phyloP scores from a whole-genome alignment of 257 asterid genomes.

The Coffea eugenioides region DNA sequence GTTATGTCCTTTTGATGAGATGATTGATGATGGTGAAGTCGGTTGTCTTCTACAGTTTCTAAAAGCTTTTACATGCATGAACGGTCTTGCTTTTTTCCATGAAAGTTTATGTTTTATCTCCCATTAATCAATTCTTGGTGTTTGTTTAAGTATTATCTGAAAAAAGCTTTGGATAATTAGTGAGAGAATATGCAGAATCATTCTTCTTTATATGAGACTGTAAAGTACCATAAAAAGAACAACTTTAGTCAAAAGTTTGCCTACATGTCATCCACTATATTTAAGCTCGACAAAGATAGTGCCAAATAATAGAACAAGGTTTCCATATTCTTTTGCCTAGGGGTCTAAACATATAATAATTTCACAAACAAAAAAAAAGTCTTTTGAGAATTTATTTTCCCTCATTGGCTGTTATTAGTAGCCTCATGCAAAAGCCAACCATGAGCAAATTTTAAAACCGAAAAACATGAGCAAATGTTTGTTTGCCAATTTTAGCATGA shows the following conservation, averaged over 20 bases:
- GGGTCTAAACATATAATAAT: too few relatives aligned
- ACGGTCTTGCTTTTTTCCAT: not conserved
- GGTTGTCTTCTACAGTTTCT: not conserved
- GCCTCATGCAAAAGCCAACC: not conserved
- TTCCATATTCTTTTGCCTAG: not conserved
- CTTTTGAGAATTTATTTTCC: not conserved
- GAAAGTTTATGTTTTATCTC: not conserved
- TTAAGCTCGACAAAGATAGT: not conserved
- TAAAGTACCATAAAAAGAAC: constrained; percentile 14
- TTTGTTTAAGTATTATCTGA: constrained; percentile 17
- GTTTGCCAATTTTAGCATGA: not conserved
- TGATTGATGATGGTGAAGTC: constrained; percentile 15
- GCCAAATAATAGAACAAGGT: not conserved
- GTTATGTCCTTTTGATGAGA: constrained; percentile 4
- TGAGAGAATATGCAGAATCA: constrained; percentile 30
- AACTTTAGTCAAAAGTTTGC: constrained; percentile 19
- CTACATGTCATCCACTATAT: constrained; percentile 25
- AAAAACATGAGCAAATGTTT: not conserved
- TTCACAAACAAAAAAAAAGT: not conserved
- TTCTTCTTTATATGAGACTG: constrained; percentile 19
- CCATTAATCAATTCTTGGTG: constrained; percentile 19
- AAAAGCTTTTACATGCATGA: not conserved
- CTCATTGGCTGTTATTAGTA: too few relatives aligned
- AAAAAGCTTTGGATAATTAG: not conserved
- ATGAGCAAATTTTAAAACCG: too few relatives aligned